Percentiles rank a stretch among this genome's conserved stretches.
Evolutionary conservation across 192 early-diverging fungal species (phyloP).

Genomic region (Linnemannia exigua): DNA sequence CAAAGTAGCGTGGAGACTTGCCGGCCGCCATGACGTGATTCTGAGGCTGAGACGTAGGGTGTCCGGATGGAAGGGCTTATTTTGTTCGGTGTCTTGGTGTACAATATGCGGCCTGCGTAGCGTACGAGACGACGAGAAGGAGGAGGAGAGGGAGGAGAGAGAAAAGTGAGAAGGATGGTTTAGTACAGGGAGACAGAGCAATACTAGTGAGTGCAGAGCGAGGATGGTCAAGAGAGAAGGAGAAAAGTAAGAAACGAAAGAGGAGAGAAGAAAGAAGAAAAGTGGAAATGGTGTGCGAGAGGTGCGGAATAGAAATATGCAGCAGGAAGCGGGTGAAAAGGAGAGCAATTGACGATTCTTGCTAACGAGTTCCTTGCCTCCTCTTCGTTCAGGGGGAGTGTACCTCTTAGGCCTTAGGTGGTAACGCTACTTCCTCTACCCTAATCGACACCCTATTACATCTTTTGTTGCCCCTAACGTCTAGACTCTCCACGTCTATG

Average conservation of each 20-base stretch:
- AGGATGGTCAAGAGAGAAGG: not conserved
- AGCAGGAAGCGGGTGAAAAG: not conserved
- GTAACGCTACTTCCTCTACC: no score
- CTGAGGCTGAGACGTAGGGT: not conserved
- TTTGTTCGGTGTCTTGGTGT: not conserved
- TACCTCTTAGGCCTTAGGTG: no score
- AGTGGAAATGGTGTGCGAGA: not conserved
- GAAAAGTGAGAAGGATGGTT: not conserved
- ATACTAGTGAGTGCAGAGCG: not conserved
- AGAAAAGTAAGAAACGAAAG: not conserved
- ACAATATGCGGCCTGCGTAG: not conserved
- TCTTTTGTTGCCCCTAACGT: not conserved
- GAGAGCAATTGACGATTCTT: not conserved
- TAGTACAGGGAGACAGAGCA: not conserved
- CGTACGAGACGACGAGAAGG: not conserved
- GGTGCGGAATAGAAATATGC: not conserved
- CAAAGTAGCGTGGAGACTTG: not conserved
- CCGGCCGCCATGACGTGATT: slow-evolving; percentile 16
- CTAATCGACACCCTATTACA: not conserved
- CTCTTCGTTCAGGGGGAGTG: no score
- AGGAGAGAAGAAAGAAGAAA: not conserved
- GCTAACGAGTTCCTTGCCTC: no score
- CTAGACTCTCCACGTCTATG: not conserved
- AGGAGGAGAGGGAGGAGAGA: not conserved
- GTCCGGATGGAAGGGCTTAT: not conserved